phyloP scores from a whole-genome alignment of 345 rosid genomes.

The Syzygium oleosum region DNA sequence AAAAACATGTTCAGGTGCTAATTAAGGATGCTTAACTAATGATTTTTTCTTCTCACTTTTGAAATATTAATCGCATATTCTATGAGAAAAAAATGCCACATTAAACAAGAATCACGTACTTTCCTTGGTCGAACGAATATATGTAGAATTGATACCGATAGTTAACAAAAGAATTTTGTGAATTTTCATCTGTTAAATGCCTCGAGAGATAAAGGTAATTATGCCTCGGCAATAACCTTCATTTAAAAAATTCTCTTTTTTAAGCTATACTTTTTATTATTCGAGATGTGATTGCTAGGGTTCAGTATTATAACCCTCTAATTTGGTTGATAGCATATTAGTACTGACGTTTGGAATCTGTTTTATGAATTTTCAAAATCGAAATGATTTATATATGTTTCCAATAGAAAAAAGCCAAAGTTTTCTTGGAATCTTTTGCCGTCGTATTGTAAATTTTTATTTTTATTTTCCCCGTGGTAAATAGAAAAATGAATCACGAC shows the following conservation, averaged over 20 bases:
- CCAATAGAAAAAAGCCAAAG: not conserved
- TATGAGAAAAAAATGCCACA: not conserved
- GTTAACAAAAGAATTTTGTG: not conserved
- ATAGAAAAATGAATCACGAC: not conserved
- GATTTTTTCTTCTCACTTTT: not conserved
- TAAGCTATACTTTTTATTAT: not conserved
- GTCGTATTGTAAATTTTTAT: not conserved
- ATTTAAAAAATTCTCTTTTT: not conserved
- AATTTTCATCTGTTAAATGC: too few relatives aligned
- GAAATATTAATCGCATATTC: not conserved
- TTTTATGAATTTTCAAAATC: not conserved
- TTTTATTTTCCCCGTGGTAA: too few relatives aligned
- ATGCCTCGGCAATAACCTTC: not conserved
- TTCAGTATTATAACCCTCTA: not conserved
- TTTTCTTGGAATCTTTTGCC: not conserved
- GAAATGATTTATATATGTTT: not conserved
- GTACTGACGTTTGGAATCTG: not conserved
- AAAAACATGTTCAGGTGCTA: not conserved
- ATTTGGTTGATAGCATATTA: not conserved
- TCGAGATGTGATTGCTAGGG: not conserved
- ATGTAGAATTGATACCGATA: too few relatives aligned
- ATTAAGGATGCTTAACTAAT: not conserved
- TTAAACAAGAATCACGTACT: not conserved
- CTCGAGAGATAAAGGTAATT: too few relatives aligned
- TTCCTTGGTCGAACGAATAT: not conserved